phyloP scores from a whole-genome alignment of 2,329 filamentous ascomycete genomes.

The Tolypocladium tropicale region DNA sequence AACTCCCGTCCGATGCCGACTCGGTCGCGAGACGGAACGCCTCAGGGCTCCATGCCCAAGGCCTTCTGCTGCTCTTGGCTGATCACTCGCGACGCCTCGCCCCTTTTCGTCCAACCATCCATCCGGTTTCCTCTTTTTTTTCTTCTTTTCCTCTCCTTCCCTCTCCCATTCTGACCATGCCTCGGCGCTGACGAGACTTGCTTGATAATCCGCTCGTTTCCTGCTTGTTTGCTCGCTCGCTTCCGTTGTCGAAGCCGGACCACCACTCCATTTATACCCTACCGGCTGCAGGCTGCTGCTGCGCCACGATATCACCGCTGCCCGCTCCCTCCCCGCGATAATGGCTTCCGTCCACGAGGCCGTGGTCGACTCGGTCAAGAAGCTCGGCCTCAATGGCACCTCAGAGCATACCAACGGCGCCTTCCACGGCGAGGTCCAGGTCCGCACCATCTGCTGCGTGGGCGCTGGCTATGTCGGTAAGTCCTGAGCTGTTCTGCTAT shows the following conservation, averaged over 20 bases:
- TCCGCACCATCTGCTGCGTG: constrained; percentile 60
- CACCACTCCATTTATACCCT: neutral
- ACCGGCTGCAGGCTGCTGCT: neutral
- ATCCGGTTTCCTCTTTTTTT: neutral
- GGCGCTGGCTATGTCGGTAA: constrained; percentile 68
- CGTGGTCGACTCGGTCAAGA: constrained; percentile 18
- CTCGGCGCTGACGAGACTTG: neutral
- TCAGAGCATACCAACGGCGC: constrained; percentile 18
- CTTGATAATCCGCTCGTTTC: neutral
- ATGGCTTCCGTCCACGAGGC: constrained; percentile 13
- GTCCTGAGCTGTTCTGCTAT: constrained; percentile 16
- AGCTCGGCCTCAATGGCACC: constrained; percentile 21
- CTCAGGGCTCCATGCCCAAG: neutral
- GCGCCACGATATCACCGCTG: neutral
- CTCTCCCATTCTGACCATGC: neutral
- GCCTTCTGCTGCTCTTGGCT: neutral
- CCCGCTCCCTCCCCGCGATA: neutral
- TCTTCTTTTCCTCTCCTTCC: neutral
- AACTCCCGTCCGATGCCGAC: neutral
- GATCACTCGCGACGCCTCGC: neutral
- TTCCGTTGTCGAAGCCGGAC: neutral
- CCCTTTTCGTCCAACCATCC: neutral
- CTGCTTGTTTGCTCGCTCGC: neutral
- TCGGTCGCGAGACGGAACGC: neutral
- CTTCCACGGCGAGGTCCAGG: constrained; percentile 16